phyloP scores from a whole-genome alignment of 768 basidiomycete species.

The Tulasnella calospora region DNA sequence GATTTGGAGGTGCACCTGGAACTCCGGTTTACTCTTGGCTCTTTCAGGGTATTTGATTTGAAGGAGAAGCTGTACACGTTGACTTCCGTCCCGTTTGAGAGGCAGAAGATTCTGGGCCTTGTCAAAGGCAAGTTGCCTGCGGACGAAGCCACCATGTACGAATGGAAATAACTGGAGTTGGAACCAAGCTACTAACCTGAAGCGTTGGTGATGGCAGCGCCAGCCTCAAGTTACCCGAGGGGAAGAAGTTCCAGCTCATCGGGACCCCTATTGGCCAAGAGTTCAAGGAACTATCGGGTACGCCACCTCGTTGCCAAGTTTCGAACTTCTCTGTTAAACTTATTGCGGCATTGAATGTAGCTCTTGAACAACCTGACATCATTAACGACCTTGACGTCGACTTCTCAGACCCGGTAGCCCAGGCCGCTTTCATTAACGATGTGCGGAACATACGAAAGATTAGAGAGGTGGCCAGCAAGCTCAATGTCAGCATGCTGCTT shows the following conservation, averaged over 20 bases:
- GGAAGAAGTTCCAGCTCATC: constrained; percentile 77
- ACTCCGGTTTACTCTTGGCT: neutral
- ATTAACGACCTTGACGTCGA: constrained; percentile 81
- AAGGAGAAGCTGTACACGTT: constrained; percentile 60
- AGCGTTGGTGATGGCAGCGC: neutral
- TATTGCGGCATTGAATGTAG: constrained; percentile 37
- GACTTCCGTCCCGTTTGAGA: constrained; percentile 74
- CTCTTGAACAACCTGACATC: constrained; percentile 64
- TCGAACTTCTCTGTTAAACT: neutral
- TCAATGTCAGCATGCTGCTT: constrained; percentile 41
- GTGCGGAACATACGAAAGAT: constrained; percentile 78
- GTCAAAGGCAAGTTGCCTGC: constrained; percentile 77
- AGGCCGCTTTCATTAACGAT: constrained; percentile 60
- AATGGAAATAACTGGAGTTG: constrained; percentile 23
- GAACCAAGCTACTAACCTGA: neutral
- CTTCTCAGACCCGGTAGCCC: constrained; percentile 57
- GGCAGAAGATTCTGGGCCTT: constrained; percentile 83
- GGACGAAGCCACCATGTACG: constrained; percentile 62
- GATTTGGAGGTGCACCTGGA: neutral
- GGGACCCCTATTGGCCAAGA: constrained; percentile 84
- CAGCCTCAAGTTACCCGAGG: constrained; percentile 52
- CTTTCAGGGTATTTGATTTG: constrained; percentile 69
- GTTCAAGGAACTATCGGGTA: constrained; percentile 72
- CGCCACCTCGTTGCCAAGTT: constrained; percentile 29
- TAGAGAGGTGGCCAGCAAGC: constrained; percentile 60